Evolutionary conservation across 179 eudicot genomes (phyloP), one percentile per base, ranked within the genome.

Genomic region (Amaranthus tricolor): DNA sequence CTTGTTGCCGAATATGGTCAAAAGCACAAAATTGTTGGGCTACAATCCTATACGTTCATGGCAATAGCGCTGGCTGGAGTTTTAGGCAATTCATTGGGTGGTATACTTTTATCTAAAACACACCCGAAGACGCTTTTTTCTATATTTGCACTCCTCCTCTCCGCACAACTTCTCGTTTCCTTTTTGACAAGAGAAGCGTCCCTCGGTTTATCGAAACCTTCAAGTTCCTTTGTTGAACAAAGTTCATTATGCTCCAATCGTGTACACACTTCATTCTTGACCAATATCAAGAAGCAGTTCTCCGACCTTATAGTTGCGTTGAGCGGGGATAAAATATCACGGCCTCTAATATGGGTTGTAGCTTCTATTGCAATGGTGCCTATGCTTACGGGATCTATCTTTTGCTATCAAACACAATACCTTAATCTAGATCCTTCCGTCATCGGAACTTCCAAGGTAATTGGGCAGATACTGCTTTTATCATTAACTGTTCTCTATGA

Each of bases 31-130:
- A 68, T 89, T 17, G 69, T 70, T 21, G 97, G 93, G 60, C 86
- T 92, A 9, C 98, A 94, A 74, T 92, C 98, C 68, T 93, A 92
- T 21, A 83, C 96, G 43, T 89, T 89, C 74, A 94, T 90, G 94
- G 91, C 95, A 56, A 88, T 87, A 55, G 97, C 98, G n/a, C 76
- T 89, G n/a, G 98, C 97, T 7, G 97, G 97, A 44, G 76, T 93
- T 74, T 50, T 90, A 17, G 98, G 98, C 40, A 92, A 94, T 81
- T 87, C 86, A 48, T 55, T 92, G 1, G 95, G 97, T 15, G 98
- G 98, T 9, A 75, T 85, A 76, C 85, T 87, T 54, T 72, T 94
- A 21, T 76, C 85, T 6, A 90, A 68, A 80, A 72, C 93, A 20
- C 90, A 87, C 21, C 85, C 98, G 24, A 84, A 79, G 47, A 78